Evolutionary conservation across 371 early-diverging fungal genomes (phyloP).

Genomic region (Zopfochytrium polystomum): DNA sequence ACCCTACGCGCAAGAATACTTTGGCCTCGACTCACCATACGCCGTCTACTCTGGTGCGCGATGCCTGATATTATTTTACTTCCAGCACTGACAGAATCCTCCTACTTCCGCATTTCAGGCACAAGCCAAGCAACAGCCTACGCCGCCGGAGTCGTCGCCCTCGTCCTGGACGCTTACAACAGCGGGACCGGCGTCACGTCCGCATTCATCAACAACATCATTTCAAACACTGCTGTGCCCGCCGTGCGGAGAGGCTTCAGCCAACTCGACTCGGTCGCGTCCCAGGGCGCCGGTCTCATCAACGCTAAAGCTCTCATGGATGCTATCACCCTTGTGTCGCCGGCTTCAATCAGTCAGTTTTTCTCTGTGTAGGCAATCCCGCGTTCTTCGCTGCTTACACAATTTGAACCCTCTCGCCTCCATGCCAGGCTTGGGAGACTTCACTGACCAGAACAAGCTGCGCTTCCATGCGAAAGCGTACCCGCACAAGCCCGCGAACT

Average conservation of each 20-base stretch:
- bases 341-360: constrained; percentile 50
- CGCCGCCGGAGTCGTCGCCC: constrained; percentile 30
- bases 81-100: too few relatives aligned
- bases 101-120: constrained; percentile 46
- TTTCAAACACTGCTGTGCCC: constrained; percentile 53
- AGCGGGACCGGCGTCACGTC: constrained; percentile 5
- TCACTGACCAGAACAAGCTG: too few relatives aligned
- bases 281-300: constrained; percentile 73
- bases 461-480: too few relatives aligned
- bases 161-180: constrained; percentile 25
- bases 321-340: constrained; percentile 51
- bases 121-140: constrained; percentile 50
- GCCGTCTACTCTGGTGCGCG: too few relatives aligned
- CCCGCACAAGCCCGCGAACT: constrained; percentile 58
- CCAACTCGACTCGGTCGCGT: constrained; percentile 47
- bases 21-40: constrained; percentile 11
- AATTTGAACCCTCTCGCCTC: too few relatives aligned
- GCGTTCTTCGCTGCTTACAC: too few relatives aligned
- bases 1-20: neutral
- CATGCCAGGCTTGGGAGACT: too few relatives aligned
- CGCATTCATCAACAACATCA: constrained; percentile 6
- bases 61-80: too few relatives aligned
- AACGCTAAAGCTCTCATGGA: constrained; percentile 60
- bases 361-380: too few relatives aligned
- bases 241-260: constrained; percentile 33